Evolutionary conservation across 352 stramenopile species (phyloP).

Genomic region (Globisporangium cederbergense): DNA sequence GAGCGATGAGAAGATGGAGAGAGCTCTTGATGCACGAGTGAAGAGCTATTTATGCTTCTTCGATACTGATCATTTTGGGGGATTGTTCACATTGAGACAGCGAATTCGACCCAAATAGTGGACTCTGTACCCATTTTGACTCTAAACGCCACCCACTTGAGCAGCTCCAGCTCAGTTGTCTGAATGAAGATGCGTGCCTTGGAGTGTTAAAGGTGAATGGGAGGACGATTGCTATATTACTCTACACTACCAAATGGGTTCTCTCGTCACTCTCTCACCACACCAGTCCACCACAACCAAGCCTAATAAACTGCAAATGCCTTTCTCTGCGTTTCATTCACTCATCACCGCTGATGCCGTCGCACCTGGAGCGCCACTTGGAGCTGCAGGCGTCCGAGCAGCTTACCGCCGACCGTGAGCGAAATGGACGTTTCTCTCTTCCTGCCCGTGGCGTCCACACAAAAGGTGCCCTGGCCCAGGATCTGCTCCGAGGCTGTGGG

Average conservation of each 20-base stretch:
- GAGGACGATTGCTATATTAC: too few relatives aligned
- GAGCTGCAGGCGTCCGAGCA: constrained; percentile 57
- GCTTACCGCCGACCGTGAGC: constrained; percentile 57
- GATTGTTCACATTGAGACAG: background rate
- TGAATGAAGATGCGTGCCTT: too few relatives aligned
- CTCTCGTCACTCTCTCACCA: too few relatives aligned
- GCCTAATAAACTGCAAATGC: background rate
- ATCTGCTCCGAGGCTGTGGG: constrained; percentile 31
- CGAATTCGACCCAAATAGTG: background rate
- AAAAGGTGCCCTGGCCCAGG: constrained; percentile 68
- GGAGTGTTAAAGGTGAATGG: too few relatives aligned
- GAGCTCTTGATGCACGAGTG: background rate
- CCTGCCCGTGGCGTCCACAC: constrained; percentile 41
- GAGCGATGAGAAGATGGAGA: background rate
- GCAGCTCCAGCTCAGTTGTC: too few relatives aligned
- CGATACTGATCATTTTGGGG: background rate
- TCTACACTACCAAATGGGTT: too few relatives aligned
- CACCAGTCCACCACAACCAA: background rate
- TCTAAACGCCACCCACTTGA: too few relatives aligned
- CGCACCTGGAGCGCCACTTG: constrained; percentile 50
- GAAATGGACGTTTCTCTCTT: constrained; percentile 55
- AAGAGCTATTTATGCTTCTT: constrained; percentile 1
- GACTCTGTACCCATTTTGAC: background rate
- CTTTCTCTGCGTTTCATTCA: too few relatives aligned
- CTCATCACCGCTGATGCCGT: constrained; percentile 1